These are phyloP conservation scores for Leccinum longicurvipes DNA, from an alignment of 768 basidiomycete species.

Conservation along the genomic window DNA sequence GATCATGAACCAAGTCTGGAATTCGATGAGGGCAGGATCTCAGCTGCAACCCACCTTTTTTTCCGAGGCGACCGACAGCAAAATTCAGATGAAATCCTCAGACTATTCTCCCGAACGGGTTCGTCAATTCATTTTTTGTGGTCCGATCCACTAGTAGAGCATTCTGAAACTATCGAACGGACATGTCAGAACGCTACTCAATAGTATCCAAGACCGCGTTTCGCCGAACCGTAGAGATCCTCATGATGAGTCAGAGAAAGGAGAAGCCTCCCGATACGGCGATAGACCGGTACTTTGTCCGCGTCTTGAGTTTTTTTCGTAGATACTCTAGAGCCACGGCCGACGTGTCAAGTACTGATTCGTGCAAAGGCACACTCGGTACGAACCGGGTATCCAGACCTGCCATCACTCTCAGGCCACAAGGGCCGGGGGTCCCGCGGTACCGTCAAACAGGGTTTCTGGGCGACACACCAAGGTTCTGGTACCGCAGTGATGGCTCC, in stretches of 20 bases:
- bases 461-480: neutral
- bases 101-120: neutral
- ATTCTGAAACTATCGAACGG: neutral
- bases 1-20: neutral
- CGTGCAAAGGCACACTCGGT: neutral
- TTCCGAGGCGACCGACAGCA: neutral
- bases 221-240: neutral
- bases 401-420: neutral
- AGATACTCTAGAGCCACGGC: no score
- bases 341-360: neutral
- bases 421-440: neutral
- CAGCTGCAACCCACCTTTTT: neutral
- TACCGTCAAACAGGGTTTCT: neutral
- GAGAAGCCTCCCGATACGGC: no score
- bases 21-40: neutral
- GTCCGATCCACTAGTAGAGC: neutral
- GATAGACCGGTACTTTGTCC: neutral
- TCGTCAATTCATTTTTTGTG: neutral
- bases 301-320: neutral
- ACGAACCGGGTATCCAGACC: neutral
- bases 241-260: neutral
- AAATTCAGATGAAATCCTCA: no score
- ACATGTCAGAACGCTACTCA: neutral
- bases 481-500: neutral
- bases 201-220: neutral